These are phyloP conservation scores for Lasiodiplodia sp. DNA, from an alignment of 2,329 filamentous ascomycete genomes.

Conservation along the genomic window DNA sequence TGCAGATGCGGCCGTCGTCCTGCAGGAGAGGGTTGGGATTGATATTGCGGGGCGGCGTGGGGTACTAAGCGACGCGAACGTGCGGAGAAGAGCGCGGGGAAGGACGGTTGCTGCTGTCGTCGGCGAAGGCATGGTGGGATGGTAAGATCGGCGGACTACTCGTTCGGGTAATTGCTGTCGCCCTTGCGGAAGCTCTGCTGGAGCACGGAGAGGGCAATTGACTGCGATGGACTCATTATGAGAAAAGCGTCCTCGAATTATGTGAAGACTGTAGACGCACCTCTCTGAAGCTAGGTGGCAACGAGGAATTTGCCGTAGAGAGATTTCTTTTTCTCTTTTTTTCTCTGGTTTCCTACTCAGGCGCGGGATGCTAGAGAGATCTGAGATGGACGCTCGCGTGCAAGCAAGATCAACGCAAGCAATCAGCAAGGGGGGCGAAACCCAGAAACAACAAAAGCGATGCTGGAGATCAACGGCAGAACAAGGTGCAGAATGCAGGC, in stretches of 20 bases:
- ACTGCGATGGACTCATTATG: not conserved
- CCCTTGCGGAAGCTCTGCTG: not conserved
- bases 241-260: not conserved
- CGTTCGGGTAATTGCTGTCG: not conserved
- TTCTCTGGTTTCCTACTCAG: not conserved
- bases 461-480: not conserved
- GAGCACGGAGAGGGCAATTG: not conserved
- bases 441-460: not conserved
- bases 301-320: not conserved
- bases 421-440: not conserved
- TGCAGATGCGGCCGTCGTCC: not conserved
- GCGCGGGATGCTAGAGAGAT: not conserved
- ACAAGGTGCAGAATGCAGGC: not conserved
- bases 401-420: not conserved
- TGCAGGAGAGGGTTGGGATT: too few relatives aligned
- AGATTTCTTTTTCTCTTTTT: not conserved
- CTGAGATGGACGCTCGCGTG: not conserved
- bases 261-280: not conserved
- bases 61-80: not conserved
- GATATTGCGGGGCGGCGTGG: conserved; percentile 10
- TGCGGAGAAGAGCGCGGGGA: conserved; percentile 20
- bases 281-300: not conserved
- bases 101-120: not conserved
- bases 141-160: not conserved
- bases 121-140: not conserved